Base-by-base conservation (phyloP, 768 basidiomycete species). In the Trametes punicea region DNA sequence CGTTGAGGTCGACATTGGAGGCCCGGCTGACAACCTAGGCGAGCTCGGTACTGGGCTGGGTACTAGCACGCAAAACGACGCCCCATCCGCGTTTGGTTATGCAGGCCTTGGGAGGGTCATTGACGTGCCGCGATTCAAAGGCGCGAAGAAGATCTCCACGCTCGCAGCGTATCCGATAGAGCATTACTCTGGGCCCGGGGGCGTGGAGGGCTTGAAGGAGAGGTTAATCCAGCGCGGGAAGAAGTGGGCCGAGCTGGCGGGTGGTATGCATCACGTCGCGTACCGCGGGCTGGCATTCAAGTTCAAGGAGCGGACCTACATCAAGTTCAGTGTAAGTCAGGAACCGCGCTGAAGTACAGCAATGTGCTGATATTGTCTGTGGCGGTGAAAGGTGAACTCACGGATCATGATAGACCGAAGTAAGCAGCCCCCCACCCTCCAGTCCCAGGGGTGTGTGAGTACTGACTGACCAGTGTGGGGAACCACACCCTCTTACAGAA, bases 381-480 rank as follows among this genome's bases (percentile, higher is more conserved):
- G 39, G n/a, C 46, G 47, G 11, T 26, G 29, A 13, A 55, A 83
- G 83, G 75, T 84, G 41, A 76, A 74, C 46, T 77, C 82, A 38
- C 71, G 84, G 23, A 79, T 85, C 56, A 85, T 87, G 81, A 70
- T 87, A 40, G 85, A 87, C 61, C 70, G 82, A 65, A 74, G 79
- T 80, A 60, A 23, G 67, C 65, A 41, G 18, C 16, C 2, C 41
- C 13, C n/a, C 20, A 11, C 16, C 11, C 34, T 49, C 42, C 26
- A 41, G 41, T 30, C 39, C 47, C 39, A 44, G 9, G 31, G 31
- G n/a, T 26, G 41, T 44, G 38, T 25, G 21, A 26, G 21, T 25
- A 38, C 27, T 40, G 9, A 15, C 50, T 57, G 16, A 56, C 39
- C 27, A 39, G 46, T 36, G 36, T 36, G 40, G 10, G 42, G 9